phyloP scores from a whole-genome alignment of 148 eudicot genomes.

The Fagopyrum tataricum region DNA sequence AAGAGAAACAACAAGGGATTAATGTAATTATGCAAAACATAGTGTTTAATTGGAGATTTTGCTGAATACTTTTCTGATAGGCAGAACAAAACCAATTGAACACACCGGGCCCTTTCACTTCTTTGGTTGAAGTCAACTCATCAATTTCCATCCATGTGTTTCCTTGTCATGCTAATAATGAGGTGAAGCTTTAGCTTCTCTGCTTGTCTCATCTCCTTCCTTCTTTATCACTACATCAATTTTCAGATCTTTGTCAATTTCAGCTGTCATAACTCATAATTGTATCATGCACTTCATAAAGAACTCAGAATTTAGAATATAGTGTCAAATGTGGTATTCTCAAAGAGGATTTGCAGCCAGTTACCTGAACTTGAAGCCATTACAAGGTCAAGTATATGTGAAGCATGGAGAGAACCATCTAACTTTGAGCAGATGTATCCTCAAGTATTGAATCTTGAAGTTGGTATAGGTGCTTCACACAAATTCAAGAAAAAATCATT shows the following conservation, averaged over 20 bases:
- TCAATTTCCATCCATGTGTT: conserved; percentile 85
- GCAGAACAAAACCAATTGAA: too few species aligned
- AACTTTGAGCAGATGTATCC: too few species aligned
- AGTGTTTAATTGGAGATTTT: too few species aligned
- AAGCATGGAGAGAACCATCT: not conserved
- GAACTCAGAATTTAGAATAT: not conserved
- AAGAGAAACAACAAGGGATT: too few species aligned
- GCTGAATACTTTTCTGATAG: too few species aligned
- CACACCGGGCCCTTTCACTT: conserved; percentile 67
- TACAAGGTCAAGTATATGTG: not conserved
- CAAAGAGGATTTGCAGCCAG: not conserved
- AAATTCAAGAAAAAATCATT: too few species aligned
- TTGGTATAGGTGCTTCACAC: too few species aligned
- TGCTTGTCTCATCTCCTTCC: conserved; percentile 17
- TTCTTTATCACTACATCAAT: conserved; percentile 28
- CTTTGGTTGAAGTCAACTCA: conserved; percentile 47
- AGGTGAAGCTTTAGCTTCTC: conserved; percentile 30
- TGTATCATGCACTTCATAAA: not conserved
- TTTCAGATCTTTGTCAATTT: not conserved
- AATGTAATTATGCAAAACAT: too few species aligned
- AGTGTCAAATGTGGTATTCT: not conserved
- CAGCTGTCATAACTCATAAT: not conserved
- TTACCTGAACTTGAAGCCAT: not conserved
- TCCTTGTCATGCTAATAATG: conserved; percentile 46
- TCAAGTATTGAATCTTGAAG: too few species aligned